Evolutionary conservation across 208 protist genomes (phyloP).

Genomic region (Herpetomonas muscarum): DNA sequence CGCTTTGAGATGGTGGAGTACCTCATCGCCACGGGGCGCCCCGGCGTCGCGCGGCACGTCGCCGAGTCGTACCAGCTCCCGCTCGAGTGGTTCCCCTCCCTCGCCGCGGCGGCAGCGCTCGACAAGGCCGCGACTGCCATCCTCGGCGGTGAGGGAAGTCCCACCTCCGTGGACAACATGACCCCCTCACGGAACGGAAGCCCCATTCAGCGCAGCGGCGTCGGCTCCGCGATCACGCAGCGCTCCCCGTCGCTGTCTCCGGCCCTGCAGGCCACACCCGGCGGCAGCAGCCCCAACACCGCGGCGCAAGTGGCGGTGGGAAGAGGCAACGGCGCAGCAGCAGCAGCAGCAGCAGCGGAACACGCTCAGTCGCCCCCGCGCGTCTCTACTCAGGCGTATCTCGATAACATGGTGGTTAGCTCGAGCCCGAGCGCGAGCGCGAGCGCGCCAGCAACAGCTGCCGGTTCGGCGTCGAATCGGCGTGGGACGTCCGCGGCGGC

Average conservation of each 20-base stretch:
- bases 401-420: not conserved
- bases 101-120: slow-evolving; percentile 14
- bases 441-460: not conserved
- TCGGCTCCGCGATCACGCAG: too few species aligned
- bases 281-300: not conserved
- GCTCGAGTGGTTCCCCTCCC: slow-evolving; percentile 67
- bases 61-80: slow-evolving; percentile 59
- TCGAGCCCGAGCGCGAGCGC: not conserved
- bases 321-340: not conserved
- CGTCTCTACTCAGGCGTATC: not conserved
- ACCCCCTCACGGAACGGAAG: too few species aligned
- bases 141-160: slow-evolving; percentile 2
- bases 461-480: too few species aligned
- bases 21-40: slow-evolving; percentile 63
- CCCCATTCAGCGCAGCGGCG: too few species aligned
- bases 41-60: slow-evolving; percentile 50
- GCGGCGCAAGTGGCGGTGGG: not conserved
- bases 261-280: slow-evolving; percentile 7
- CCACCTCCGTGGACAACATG: slow-evolving; percentile 1
- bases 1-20: slow-evolving; percentile 81
- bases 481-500: too few species aligned
- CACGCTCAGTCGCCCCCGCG: not conserved
- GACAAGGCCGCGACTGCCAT: slow-evolving; percentile 11
- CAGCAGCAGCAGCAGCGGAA: not conserved
- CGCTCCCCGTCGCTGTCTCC: too few species aligned